Evolutionary conservation across 495 filamentous ascomycete genomes (phyloP).

Genomic region (Aspergillus olivimuriae): DNA sequence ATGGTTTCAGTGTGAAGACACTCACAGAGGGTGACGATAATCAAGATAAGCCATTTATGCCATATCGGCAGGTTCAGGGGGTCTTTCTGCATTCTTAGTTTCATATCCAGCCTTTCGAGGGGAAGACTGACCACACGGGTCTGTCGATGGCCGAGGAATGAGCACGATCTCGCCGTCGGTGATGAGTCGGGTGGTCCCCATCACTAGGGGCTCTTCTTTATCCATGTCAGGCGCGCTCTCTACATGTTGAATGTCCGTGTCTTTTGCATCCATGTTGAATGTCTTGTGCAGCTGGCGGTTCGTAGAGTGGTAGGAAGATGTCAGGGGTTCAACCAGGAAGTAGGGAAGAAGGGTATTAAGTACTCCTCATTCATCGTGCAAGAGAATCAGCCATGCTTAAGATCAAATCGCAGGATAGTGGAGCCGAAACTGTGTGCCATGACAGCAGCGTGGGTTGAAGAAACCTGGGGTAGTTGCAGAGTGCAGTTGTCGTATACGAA

Average conservation of each 20-base stretch:
- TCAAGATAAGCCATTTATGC: slow-evolving; percentile 18
- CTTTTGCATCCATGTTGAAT: not conserved
- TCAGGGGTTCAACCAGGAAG: too few species aligned
- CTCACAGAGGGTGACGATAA: slow-evolving; percentile 15
- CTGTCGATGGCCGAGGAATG: slow-evolving; percentile 19
- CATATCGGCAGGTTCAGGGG: slow-evolving; percentile 19
- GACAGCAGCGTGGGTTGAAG: too few species aligned
- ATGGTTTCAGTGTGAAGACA: not conserved
- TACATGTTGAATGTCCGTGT: not conserved
- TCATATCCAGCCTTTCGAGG: too few species aligned
- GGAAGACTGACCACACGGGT: slow-evolving; percentile 17
- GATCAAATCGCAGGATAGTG: too few species aligned
- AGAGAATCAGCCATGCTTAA: too few species aligned
- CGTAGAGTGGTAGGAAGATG: too few species aligned
- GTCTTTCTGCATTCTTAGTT: too few species aligned
- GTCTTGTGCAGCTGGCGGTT: not conserved
- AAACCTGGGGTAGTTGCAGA: too few species aligned
- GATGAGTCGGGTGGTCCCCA: slow-evolving; percentile 12
- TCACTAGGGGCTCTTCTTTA: not conserved
- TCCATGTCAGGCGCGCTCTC: not conserved
- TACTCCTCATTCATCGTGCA: too few species aligned
- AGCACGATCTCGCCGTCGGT: slow-evolving; percentile 13
- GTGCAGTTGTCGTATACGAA: too few species aligned
- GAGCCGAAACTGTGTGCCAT: too few species aligned
- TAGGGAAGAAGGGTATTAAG: too few species aligned